Evolutionary conservation across 2,329 filamentous ascomycete genomes (phyloP).

Genomic region (Colletotrichum karsti): DNA sequence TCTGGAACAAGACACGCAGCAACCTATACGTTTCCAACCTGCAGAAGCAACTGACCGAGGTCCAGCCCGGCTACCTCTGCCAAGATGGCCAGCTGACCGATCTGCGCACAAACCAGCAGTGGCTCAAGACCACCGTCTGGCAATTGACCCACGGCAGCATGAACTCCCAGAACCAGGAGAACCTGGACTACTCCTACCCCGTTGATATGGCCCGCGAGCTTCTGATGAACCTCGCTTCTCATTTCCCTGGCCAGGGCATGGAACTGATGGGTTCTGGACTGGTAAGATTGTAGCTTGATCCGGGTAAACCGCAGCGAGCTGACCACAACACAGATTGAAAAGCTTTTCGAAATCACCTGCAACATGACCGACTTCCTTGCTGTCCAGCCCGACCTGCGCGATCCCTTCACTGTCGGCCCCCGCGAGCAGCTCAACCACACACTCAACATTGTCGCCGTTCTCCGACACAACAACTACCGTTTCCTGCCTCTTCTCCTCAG

Average conservation of each 20-base stretch:
- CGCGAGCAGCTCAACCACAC: constrained; percentile 79
- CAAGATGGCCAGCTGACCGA: constrained; percentile 64
- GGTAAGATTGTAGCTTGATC: constrained; percentile 49
- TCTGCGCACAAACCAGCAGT: constrained; percentile 67
- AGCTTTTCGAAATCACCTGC: constrained; percentile 80
- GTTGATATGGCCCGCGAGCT: constrained; percentile 71
- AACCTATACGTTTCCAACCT: constrained; percentile 67
- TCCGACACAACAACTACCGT: constrained; percentile 79
- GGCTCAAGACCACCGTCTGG: constrained; percentile 72
- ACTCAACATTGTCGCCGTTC: constrained; percentile 70
- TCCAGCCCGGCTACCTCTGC: constrained; percentile 60
- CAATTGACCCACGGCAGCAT: constrained; percentile 66
- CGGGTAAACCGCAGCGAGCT: neutral
- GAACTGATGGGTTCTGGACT: constrained; percentile 79
- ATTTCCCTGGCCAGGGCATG: constrained; percentile 77
- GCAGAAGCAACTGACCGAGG: constrained; percentile 69
- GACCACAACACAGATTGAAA: constrained; percentile 68
- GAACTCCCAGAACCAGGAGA: constrained; percentile 56
- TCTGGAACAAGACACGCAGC: constrained; percentile 72
- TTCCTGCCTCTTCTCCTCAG: constrained; percentile 80
- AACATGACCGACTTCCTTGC: constrained; percentile 78
- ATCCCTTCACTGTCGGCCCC: constrained; percentile 72
- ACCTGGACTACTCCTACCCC: constrained; percentile 70
- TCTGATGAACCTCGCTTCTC: constrained; percentile 70
- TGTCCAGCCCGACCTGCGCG: constrained; percentile 66